Base-by-base conservation (phyloP, 345 rosid species). In the Linum tenue region DNA sequence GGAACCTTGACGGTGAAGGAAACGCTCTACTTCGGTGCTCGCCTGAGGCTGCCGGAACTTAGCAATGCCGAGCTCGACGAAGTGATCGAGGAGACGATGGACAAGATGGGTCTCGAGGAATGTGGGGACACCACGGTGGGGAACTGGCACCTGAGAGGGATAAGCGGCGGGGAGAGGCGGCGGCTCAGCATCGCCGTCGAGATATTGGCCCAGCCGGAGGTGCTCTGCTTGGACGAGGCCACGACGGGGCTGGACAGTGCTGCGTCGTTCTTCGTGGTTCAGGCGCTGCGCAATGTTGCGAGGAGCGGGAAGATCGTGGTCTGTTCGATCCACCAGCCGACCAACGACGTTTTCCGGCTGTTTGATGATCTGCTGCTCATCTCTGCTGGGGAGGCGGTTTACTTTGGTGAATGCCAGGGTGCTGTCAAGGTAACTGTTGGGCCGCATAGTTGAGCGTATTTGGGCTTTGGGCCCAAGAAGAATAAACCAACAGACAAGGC, bases 401-500 rank as follows among this genome's bases (percentile, higher is more conserved):
- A 62, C 35, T 62, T 62, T 39, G 64, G 64, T 12, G 64, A 62
- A 62, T 9, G 50, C 22, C 40, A 62, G 16, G 15, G 7, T 3
- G 64, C 64, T 39, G 64, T 62, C 6, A 43, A 62, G 64, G 64
- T 62, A 22, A n/a, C n/a, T n/a, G n/a, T n/a, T n/a, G n/a, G n/a
- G n/a, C n/a, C n/a, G n/a, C n/a, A n/a, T n/a, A n/a, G n/a, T n/a
- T n/a, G n/a, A n/a, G n/a, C n/a, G n/a, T n/a, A n/a, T n/a, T n/a
- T n/a, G n/a, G n/a, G n/a, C n/a, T n/a, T n/a, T n/a, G n/a, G n/a
- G n/a, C n/a, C n/a, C n/a, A n/a, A n/a, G n/a, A n/a, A n/a, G n/a
- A n/a, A n/a, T n/a, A n/a, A n/a, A n/a, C n/a, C n/a, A n/a, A n/a
- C n/a, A n/a, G n/a, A n/a, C n/a, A n/a, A n/a, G n/a, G n/a, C n/a